Percentiles rank a stretch among this genome's conserved stretches.
phyloP scores from a whole-genome alignment of 305 asterid species.

The Solanum aculeatissimum region DNA sequence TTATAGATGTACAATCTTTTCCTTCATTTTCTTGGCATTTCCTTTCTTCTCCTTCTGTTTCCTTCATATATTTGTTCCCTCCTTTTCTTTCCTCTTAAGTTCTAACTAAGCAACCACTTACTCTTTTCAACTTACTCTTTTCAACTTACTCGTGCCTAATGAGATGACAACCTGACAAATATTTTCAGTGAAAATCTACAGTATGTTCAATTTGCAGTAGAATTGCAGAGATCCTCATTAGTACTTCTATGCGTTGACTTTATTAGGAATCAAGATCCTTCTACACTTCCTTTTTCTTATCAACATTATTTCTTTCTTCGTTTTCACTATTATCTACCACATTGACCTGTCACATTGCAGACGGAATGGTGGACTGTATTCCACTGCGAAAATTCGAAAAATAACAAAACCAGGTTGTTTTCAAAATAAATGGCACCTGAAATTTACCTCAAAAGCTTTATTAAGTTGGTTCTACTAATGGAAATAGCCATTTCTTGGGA shows the following conservation, averaged over 20 bases:
- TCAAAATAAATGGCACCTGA: background rate
- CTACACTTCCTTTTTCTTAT: background rate
- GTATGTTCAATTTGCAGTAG: background rate
- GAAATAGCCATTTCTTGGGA: background rate
- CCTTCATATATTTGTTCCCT: background rate
- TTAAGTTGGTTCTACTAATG: background rate
- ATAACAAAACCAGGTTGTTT: background rate
- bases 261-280: background rate
- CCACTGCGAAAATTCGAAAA: background rate
- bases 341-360: background rate
- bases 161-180: background rate
- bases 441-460: background rate
- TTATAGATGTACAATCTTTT: background rate
- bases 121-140: background rate
- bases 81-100: background rate
- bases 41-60: background rate
- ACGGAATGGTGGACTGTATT: background rate
- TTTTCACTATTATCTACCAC: background rate
- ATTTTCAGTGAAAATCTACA: background rate
- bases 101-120: background rate
- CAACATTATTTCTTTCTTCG: background rate
- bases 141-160: background rate
- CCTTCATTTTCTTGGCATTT: background rate
- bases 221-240: background rate
- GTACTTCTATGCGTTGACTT: background rate